A percentile compares a stretch with the other conserved stretches of the same genome.
Conservation (phyloP, 805 yeast species). For the Saccharomycopsis javanensis region DNA sequence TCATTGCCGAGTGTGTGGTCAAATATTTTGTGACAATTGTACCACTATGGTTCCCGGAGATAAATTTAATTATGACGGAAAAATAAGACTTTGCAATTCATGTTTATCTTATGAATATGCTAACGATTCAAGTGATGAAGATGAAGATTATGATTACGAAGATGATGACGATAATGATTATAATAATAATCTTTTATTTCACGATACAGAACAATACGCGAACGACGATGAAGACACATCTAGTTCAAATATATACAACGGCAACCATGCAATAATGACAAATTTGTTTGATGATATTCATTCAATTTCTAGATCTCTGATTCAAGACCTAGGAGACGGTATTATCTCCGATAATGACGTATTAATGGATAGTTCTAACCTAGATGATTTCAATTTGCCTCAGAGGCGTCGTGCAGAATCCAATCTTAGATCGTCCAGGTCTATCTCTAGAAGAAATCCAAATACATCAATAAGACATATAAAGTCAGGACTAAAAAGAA, state of each 20-base stretch:
- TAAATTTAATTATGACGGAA: constrained; percentile 53
- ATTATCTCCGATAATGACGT: background rate
- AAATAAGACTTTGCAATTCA: constrained; percentile 65
- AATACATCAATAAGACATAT: background rate
- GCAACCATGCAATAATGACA: background rate
- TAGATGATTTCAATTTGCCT: background rate
- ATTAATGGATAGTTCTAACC: background rate
- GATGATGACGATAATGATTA: constrained; percentile 12
- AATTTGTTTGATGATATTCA: constrained; percentile 2
- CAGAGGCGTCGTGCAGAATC: constrained; percentile 20
- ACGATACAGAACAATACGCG: background rate
- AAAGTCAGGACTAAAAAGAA: background rate
- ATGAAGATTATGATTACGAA: constrained; percentile 12
- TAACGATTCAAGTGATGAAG: constrained; percentile 22
- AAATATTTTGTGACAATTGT: constrained; percentile 81
- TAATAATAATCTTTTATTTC: constrained; percentile 1
- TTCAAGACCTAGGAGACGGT: background rate
- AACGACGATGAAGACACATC: background rate
- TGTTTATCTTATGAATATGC: constrained; percentile 57
- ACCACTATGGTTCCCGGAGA: constrained; percentile 63
- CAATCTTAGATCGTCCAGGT: constrained; percentile 29
- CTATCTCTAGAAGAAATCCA: constrained; percentile 12
- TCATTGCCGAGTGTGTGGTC: constrained; percentile 94
- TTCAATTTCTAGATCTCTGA: background rate
- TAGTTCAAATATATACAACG: background rate